Evolutionary conservation across 2,329 filamentous ascomycete genomes (phyloP).

Genomic region (Aureobasidium pullulans): DNA sequence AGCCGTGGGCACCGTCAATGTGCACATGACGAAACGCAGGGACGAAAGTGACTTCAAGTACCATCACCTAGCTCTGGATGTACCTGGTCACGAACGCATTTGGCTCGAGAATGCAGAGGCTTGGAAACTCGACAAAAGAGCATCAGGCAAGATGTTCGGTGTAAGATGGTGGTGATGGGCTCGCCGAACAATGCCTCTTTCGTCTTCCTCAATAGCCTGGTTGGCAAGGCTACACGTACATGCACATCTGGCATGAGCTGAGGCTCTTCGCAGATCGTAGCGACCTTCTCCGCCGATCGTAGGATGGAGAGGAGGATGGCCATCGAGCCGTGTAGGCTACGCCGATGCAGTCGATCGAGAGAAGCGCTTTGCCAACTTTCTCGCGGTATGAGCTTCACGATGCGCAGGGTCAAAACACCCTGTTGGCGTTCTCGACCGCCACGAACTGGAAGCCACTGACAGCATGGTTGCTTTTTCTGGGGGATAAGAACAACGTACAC

Average conservation of each 20-base stretch:
- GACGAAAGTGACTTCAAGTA: conserved; percentile 67
- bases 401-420: not conserved
- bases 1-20: conserved; percentile 63
- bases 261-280: not conserved
- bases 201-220: not conserved
- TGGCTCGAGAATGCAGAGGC: conserved; percentile 58
- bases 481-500: not conserved
- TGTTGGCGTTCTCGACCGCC: not conserved
- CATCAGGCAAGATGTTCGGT: conserved; percentile 49
- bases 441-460: not conserved
- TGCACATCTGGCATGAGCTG: not conserved
- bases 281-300: not conserved
- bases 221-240: conserved; percentile 3
- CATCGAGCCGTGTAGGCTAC: not conserved
- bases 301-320: not conserved
- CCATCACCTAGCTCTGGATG: conserved; percentile 70
- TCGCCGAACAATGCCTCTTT: not conserved
- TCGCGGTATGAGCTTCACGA: not conserved
- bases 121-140: conserved; percentile 34
- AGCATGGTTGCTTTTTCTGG: not conserved
- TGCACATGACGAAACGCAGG: conserved; percentile 67
- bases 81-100: conserved; percentile 58
- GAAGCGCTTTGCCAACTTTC: not conserved
- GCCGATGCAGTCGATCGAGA: not conserved
- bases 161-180: conserved; percentile 46